Conservation (phyloP, 176 grass and related monocot species). For the Cocos nucifera region DNA sequence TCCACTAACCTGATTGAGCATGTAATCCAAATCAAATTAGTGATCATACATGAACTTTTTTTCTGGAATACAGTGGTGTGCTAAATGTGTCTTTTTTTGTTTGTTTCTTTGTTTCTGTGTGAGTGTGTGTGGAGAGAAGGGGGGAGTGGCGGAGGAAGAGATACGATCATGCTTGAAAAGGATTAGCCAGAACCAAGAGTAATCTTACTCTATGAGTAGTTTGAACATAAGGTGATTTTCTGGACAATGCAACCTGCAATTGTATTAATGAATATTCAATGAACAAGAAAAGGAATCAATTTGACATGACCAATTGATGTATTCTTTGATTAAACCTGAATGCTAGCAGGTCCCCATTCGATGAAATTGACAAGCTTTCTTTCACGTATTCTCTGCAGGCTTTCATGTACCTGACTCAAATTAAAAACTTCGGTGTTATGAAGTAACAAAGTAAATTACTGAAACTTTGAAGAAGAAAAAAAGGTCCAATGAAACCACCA, state of each 20-base stretch:
- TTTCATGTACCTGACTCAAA: constrained; percentile 76
- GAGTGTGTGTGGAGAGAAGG: neutral
- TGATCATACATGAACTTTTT: too few species aligned
- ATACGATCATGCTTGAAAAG: constrained; percentile 1
- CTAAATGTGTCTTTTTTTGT: too few species aligned
- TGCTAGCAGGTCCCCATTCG: constrained; percentile 98
- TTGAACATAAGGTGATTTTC: constrained; percentile 99
- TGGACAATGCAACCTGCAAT: constrained; percentile 87
- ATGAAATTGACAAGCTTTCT: constrained; percentile 99
- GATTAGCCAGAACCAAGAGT: neutral
- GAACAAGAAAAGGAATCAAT: neutral
- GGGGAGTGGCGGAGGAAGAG: too few species aligned
- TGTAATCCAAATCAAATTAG: too few species aligned
- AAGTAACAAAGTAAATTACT: neutral
- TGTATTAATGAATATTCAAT: constrained; percentile 13
- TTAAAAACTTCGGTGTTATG: neutral
- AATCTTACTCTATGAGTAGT: constrained; percentile 85
- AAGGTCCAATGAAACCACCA: neutral
- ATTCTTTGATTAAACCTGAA: constrained; percentile 46
- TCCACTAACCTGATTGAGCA: constrained; percentile 66
- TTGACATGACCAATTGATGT: neutral
- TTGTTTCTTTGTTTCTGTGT: too few species aligned
- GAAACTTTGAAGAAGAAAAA: neutral
- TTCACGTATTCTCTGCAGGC: constrained; percentile 92
- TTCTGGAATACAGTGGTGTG: too few species aligned